Conservation (phyloP, 2,329 filamentous ascomycete genomes). For the Apiospora koreana region DNA sequence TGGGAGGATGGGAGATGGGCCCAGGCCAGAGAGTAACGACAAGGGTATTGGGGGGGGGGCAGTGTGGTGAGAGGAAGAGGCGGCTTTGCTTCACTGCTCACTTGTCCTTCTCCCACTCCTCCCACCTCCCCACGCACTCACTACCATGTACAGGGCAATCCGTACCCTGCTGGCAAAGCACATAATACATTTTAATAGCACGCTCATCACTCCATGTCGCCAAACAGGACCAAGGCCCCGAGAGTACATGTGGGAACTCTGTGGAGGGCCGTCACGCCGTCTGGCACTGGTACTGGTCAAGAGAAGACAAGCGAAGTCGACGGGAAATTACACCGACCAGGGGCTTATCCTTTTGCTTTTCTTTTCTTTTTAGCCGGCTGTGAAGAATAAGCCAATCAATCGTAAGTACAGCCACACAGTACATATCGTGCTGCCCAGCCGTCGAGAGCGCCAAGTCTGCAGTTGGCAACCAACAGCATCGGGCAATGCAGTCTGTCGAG, state of each 20-base stretch:
- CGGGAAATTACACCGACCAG: conserved; percentile 9
- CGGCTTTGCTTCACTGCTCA: conserved; percentile 2
- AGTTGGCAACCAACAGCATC: background rate
- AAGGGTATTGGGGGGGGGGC: background rate
- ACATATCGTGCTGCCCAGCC: background rate
- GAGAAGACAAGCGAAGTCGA: background rate
- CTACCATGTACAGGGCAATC: background rate
- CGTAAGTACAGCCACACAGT: background rate
- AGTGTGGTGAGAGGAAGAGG: background rate
- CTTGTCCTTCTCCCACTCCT: background rate
- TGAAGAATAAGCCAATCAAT: background rate
- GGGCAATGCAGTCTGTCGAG: background rate
- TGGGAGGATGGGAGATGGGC: background rate
- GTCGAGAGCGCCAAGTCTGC: background rate
- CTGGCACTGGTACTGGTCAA: conserved; percentile 6
- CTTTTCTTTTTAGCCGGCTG: background rate
- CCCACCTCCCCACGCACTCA: conserved; percentile 5
- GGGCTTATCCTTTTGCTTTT: background rate
- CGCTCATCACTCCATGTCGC: conserved; percentile 4
- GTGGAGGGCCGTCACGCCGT: conserved; percentile 9
- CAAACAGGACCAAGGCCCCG: conserved; percentile 3
- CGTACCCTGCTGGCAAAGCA: conserved; percentile 5
- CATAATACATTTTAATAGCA: background rate
- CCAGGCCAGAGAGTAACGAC: background rate
- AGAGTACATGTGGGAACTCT: conserved; percentile 6